phyloP scores from a whole-genome alignment of 2,329 filamentous ascomycete genomes.

The Bimuria novae-zelandiae region DNA sequence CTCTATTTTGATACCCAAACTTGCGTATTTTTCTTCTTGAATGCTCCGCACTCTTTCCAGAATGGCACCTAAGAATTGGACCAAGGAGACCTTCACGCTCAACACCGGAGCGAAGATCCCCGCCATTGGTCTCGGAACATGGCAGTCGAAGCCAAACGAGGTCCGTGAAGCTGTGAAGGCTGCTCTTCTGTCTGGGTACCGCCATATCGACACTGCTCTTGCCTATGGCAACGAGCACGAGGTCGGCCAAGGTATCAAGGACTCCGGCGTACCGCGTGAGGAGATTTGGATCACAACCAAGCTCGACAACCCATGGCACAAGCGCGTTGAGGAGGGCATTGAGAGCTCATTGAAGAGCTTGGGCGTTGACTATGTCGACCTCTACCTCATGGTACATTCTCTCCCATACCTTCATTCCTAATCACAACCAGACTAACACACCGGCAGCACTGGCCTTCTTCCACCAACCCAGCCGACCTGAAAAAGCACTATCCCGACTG shows the following conservation, averaged over 20 bases:
- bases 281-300: constrained; percentile 81
- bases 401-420: not conserved
- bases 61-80: constrained; percentile 42
- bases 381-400: constrained; percentile 63
- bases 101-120: constrained; percentile 72
- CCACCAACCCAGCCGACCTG: constrained; percentile 63
- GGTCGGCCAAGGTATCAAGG: constrained; percentile 72
- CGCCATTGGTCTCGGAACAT: constrained; percentile 75
- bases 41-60: constrained; percentile 35
- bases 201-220: constrained; percentile 76
- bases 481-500: constrained; percentile 76
- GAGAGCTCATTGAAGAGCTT: constrained; percentile 66
- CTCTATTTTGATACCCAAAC: constrained; percentile 3
- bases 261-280: constrained; percentile 66
- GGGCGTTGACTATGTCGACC: constrained; percentile 68
- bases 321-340: constrained; percentile 62
- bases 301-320: constrained; percentile 78
- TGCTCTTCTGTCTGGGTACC: constrained; percentile 70
- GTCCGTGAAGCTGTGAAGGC: constrained; percentile 72
- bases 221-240: constrained; percentile 80
- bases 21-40: constrained; percentile 1
- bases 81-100: constrained; percentile 43
- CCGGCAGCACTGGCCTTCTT: constrained; percentile 63
- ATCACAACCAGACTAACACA: constrained; percentile 8
- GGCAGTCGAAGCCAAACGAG: constrained; percentile 73